phyloP scores from a whole-genome alignment of 768 basidiomycete genomes.

The Rhodotorula toruloides region DNA sequence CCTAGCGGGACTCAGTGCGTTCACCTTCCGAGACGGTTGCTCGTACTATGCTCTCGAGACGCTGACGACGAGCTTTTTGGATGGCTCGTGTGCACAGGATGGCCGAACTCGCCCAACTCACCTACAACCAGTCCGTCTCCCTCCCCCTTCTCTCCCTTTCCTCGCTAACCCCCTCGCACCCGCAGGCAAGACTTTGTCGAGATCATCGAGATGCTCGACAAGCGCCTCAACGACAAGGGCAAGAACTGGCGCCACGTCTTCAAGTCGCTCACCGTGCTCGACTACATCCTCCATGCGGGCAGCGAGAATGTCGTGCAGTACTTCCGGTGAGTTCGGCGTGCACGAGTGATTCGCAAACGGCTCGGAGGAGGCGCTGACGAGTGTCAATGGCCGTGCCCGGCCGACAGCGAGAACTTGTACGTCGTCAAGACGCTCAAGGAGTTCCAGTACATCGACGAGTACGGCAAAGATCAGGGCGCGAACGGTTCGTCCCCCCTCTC shows the following conservation, averaged over 20 bases:
- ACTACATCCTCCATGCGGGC: slow-evolving; percentile 92
- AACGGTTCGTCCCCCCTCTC: slow-evolving; percentile 51
- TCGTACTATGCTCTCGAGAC: no score
- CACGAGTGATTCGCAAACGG: no score
- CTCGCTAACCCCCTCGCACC: not conserved
- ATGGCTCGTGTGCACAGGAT: slow-evolving; percentile 52
- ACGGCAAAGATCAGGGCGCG: slow-evolving; percentile 94
- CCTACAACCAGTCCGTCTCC: slow-evolving; percentile 77
- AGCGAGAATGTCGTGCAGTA: slow-evolving; percentile 98
- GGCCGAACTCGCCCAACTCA: slow-evolving; percentile 96
- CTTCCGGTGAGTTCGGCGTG: slow-evolving; percentile 52
- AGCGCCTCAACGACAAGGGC: slow-evolving; percentile 95
- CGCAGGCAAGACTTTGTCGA: slow-evolving; percentile 90
- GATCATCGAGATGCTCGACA: slow-evolving; percentile 99
- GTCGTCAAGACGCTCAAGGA: slow-evolving; percentile 98
- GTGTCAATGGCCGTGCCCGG: not conserved
- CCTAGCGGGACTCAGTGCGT: slow-evolving; percentile 71
- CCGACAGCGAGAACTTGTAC: slow-evolving; percentile 77
- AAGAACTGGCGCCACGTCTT: slow-evolving; percentile 99
- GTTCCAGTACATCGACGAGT: slow-evolving; percentile 93
- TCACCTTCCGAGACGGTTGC: not conserved
- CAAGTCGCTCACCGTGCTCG: slow-evolving; percentile 91
- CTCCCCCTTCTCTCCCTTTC: not conserved
- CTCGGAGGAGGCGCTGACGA: no score
- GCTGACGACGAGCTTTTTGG: not conserved